Base-by-base conservation (phyloP, 129 eudicot species). In the Flaveria sonorensis region DNA sequence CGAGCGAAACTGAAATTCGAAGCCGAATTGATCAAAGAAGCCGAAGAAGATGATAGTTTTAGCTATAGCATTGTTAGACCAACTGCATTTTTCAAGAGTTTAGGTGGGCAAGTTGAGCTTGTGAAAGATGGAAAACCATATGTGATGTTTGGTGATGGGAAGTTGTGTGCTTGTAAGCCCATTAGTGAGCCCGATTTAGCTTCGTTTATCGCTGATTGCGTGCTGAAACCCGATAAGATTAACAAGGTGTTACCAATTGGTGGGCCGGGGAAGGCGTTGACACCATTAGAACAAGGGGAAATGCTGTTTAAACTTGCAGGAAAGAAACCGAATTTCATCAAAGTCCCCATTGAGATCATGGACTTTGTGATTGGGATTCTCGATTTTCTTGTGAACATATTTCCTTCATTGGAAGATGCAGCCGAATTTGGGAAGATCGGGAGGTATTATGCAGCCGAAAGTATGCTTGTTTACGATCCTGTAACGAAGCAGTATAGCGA, bases 71-170 rank as follows among this genome's bases (percentile, higher is more conserved):
- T 90, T 52, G 98, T 90, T 67, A 85, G 98, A 78, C 98, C 98
- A 2, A 93, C 98, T 0, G 98, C 98, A 0, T 93, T 93, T 84
- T 90, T 93, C 80, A 93, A 93, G 84, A 90, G 97, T 70, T 83
- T 93, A 71, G 98, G 96, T 2, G 98, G 98, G 8, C 98, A 90
- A 20, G 93, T 93, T 69, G 97, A 89, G 79, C 71, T 93, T 70
- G 97, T 93, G 80, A 90, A 93, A 81, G 93, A 89, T 76, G 98
- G 98, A 9, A 93, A 93, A 71, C 97, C 98, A 30, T 93, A 93
- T 84, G 98, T 93, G 74, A 93, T 93, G 98, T 93, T 93, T 83
- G 98, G 98, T 1, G 98, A 93, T 70, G 98, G 98, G 53, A 90
- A 84, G 19, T 75, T 90, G 71, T 93, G 98, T 71, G 98, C 98